Base-by-base conservation (phyloP, 2,329 filamentous ascomycete species). In the Fusarium austroafricanum region DNA sequence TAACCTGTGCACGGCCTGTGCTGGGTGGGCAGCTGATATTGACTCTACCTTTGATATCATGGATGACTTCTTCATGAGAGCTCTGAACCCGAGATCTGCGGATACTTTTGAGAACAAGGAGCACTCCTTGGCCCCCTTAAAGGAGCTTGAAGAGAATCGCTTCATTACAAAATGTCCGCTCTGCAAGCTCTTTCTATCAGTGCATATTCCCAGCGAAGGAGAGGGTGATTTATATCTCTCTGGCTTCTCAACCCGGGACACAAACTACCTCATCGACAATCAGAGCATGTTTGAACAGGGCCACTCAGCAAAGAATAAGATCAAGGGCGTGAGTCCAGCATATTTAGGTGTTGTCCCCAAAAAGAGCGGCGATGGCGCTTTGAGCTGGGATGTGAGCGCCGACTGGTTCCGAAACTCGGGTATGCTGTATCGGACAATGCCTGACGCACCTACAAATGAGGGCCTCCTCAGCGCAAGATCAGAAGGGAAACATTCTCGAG, bases 321-420 rank as follows among this genome's bases (percentile, higher is more conserved):
- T 47, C 28, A 75, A 65, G 42, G 77, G 76, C 9, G 63, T 71
- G 38, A 74, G 75, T 14, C 75, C 74, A 17, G 75, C 71, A 3
- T 79, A 75, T 21, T 61, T 79, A 23, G 75, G 72, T 7, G 77
- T 78, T 15, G 73, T 79, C 6, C 76, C 77, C 20, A 76, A 76
- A 55, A 77, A 74, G 54, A 75, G 71, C 7, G 74, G 72, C 6
- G 68, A 71, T 28, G 70, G 67, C 2, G 74, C 75, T 10, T 59
- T 74, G 40, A 72, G 72, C 43, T 76, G 76, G 70, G 74, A 76
- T 37, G 74, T 78, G 14, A 67, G 73, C 10, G 64, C 74, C 5
- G 71, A 77, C 21, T 78, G 76, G 75, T 79, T 79, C 50, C 74
- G 77, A 2, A 64, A 68, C 8, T 67, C 73, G 5, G 77, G 76